Percentiles rank a stretch among this genome's conserved stretches.
These are phyloP conservation scores for Coriolopsis trogii DNA, from an alignment of 1,284 basidiomycete genomes.

Conservation along the genomic window DNA sequence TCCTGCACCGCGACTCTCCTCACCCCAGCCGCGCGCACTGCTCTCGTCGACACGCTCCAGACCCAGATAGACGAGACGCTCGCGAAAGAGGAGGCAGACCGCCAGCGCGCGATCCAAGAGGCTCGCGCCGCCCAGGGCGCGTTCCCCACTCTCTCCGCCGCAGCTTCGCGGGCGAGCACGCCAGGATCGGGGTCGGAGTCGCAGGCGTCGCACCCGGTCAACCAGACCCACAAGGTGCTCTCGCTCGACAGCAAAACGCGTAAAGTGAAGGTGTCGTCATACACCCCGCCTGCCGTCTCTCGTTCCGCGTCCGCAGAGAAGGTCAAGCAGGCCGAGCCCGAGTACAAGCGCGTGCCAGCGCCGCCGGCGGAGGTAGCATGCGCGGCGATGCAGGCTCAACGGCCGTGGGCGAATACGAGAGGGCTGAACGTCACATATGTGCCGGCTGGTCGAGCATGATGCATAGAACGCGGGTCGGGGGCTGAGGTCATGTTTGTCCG, in stretches of 20 bases:
- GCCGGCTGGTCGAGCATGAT: constrained; percentile 27
- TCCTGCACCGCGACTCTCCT: constrained; percentile 50
- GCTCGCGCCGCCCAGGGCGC: constrained; percentile 56
- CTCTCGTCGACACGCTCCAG: constrained; percentile 47
- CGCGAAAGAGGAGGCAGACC: constrained; percentile 50
- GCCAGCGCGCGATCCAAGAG: constrained; percentile 48
- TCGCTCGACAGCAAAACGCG: constrained; percentile 58
- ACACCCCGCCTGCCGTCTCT: constrained; percentile 40
- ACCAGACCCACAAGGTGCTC: constrained; percentile 58
- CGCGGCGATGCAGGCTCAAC: constrained; percentile 25
- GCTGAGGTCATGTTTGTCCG: background rate
- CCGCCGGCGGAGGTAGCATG: constrained; percentile 44
- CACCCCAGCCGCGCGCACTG: constrained; percentile 33
- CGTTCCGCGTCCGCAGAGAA: constrained; percentile 39
- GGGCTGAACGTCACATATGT: constrained; percentile 43
- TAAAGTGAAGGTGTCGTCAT: constrained; percentile 55
- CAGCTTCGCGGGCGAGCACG: constrained; percentile 21
- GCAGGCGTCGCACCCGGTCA: constrained; percentile 30
- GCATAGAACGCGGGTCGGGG: background rate
- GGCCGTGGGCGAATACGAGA: constrained; percentile 53
- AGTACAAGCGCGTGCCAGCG: constrained; percentile 43
- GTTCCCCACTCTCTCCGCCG: constrained; percentile 56
- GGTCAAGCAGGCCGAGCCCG: constrained; percentile 33
- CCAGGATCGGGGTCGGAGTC: constrained; percentile 21
- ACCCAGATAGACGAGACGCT: constrained; percentile 46